Base-by-base conservation (phyloP, 2,329 filamentous ascomycete genomes). In the Hirsutella rhossiliensis region DNA sequence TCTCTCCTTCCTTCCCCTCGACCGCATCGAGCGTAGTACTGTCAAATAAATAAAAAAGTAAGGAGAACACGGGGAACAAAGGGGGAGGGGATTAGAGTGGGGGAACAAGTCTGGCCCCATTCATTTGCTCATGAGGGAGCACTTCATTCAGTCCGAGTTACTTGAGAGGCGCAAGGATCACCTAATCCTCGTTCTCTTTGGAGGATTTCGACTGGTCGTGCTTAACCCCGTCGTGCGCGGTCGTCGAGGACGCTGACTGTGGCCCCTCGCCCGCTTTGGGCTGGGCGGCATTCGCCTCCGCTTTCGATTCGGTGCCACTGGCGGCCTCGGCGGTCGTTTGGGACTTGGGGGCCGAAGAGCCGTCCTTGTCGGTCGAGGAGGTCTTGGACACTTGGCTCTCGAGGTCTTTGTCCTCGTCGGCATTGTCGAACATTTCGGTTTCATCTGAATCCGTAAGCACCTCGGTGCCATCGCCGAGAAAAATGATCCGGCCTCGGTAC, bases 381-480 rank as follows among this genome's bases (percentile, higher is more conserved):
- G 52, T 59, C 68, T 86, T 89, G 60, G 78, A 76, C 48, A 92
- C 84, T 68, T 94, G 87, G 62, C 83, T 89, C 52, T 78, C 82
- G 50, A 89, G 73, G 60, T 95, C 88, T 62, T 87, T 86, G 59
- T 94, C 86, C 59, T 94, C 87, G 61, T 87, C 84, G 56, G 69
- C 64, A 58, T 88, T 82, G 63, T 96, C 87, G 66, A 96, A 94
- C 82, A 95, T 90, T 57, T 95, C 88, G 51, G 84, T 80, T 60
- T 96, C 88, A 64, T 88, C 82, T 61, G 84, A 84, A 65, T 92
- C 87, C 54, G 87, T 87, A 58, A 89, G 73, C 62, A 94, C 80
- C 71, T 96, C 89, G 58, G 87, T 94, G 57, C 90, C 92, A 70
- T 97, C 89, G 53, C 90, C 89, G 54, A 98, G 78, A 61, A 95